Evolutionary conservation across 495 filamentous ascomycete genomes (phyloP).

Genomic region (Penicillium canariense): DNA sequence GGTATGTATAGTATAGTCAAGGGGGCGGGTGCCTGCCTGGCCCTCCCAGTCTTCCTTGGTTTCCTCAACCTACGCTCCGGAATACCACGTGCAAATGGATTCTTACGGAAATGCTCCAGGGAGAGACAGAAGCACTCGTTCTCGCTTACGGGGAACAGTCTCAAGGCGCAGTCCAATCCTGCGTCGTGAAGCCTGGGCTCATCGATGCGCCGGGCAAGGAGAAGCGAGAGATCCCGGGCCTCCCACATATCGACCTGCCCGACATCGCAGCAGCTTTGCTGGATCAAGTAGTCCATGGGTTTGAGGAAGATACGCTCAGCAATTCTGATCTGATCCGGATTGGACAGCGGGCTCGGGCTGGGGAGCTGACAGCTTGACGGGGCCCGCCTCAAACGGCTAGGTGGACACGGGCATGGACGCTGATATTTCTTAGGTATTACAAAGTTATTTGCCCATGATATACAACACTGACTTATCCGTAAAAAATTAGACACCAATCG

Average conservation of each 20-base stretch:
- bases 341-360: background rate
- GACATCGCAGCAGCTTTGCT: background rate
- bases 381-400: too few species aligned
- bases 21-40: background rate
- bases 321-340: background rate
- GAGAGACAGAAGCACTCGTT: background rate
- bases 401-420: too few species aligned
- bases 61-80: background rate
- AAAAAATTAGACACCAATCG: too few species aligned
- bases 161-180: background rate
- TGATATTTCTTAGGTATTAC: too few species aligned
- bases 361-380: background rate
- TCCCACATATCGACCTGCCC: background rate
- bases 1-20: background rate
- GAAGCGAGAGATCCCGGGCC: background rate
- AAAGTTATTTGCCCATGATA: too few species aligned
- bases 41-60: too few species aligned
- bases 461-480: too few species aligned
- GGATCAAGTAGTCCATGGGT: background rate
- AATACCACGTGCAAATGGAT: background rate
- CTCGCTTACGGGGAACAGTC: constrained; percentile 9
- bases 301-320: background rate
- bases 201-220: background rate
- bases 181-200: background rate
- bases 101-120: background rate